Evolutionary conservation across 2,329 filamentous ascomycete genomes (phyloP), one percentile per base, ranked within the genome.

Genomic region (Mollisiaceae sp.): DNA sequence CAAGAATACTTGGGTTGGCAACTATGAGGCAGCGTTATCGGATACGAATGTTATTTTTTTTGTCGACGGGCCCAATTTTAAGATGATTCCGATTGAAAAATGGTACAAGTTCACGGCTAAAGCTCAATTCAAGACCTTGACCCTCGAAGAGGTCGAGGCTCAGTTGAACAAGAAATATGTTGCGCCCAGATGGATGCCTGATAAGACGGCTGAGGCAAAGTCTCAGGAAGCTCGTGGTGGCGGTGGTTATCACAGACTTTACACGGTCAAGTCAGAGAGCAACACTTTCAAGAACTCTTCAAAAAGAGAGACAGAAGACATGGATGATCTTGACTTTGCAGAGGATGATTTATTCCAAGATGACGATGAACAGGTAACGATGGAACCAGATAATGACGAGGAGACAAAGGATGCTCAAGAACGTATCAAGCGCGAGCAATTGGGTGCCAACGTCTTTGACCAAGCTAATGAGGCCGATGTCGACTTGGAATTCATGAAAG

Each of bases 1-100:
- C 69, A 97, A 94, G 77, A 94, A 97, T 73, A 91, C 92, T 2
- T 98, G 94, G 93, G 89, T 95, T 39, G 95, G 94, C 54, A 91
- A 89, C 64, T 97, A 98, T 72, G 91, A 98, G 73, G 91, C 91
- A 32, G 92, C 93, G 20, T 84, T 98, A 43, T 97, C 94, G 0
- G 90, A 94, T 73, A 89, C 92, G 60, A 92, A 93, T 59, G 90
- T 96, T 70, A 90, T 96, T 62, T 85, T 94, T 45, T 85, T 92
- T 52, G 90, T 93, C 39, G 85, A 88, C 43, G 85, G 87, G 11
- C 83, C 83, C 1, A 87, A 85, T 58, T 95, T 97, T 76, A 89
- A 89, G 65, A 91, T 98, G 88, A 84, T 97, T 2, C 96, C 96
- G 0, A 80, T 98, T 20, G 94, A 99, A 78, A 97, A 97, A 75